These are phyloP conservation scores for Helicocarpus griseus DNA, from an alignment of 2,329 filamentous ascomycete genomes.

Conservation along the genomic window DNA sequence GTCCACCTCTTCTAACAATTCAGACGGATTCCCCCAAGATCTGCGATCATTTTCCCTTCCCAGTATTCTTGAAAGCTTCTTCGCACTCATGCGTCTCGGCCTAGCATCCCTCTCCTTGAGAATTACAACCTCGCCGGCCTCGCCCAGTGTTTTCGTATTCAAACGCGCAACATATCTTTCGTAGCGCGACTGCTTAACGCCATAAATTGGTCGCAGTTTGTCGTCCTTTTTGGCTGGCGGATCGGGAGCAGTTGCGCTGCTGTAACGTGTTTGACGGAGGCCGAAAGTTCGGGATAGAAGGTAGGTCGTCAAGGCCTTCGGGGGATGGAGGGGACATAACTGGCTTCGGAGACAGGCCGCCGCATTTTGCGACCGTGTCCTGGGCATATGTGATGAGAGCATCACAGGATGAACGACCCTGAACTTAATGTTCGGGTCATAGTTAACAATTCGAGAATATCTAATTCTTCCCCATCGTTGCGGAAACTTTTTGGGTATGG, in stretches of 20 bases:
- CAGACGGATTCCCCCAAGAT: conserved; percentile 7
- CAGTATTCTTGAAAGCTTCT: not conserved
- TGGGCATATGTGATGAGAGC: conserved; percentile 18
- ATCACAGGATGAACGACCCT: not conserved
- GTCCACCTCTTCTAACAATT: conserved; percentile 11
- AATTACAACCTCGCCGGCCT: conserved; percentile 2
- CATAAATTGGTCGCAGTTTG: not conserved
- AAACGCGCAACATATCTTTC: conserved; percentile 3
- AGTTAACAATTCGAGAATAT: not conserved
- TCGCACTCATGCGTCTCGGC: not conserved
- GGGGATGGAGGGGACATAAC: conserved; percentile 4
- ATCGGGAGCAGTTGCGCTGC: not conserved
- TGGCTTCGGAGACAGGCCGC: conserved; percentile 17
- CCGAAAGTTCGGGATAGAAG: not conserved
- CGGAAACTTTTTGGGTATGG: not conserved
- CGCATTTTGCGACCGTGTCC: conserved; percentile 14
- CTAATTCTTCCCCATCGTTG: not conserved
- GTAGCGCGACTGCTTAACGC: not conserved
- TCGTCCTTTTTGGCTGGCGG: not conserved
- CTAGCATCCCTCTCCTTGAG: not conserved
- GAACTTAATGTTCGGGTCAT: not conserved
- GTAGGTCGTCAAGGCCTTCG: not conserved
- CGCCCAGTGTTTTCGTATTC: not conserved
- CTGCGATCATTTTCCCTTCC: conserved; percentile 1
- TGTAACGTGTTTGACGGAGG: not conserved